Evolutionary conservation across 2,329 filamentous ascomycete genomes (phyloP), one percentile per base, ranked within the genome.

Genomic region (Colletotrichum costaricense): DNA sequence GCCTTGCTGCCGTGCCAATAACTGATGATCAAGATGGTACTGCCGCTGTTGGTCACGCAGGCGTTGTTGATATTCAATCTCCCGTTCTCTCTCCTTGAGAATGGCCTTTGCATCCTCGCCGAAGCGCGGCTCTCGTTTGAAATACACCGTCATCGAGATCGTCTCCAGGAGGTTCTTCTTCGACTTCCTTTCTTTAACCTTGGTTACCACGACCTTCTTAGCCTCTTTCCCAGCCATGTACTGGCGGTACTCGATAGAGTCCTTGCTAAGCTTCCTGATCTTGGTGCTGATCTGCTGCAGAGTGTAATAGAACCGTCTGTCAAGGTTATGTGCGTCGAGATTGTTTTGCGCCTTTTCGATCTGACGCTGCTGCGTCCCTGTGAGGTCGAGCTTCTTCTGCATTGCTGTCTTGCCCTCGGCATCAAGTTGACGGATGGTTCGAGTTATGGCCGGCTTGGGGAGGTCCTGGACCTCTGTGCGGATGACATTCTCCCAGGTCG

Each of bases 201-300:
- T 73, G 3, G 69, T 64, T 19, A 73, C 67, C 8, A 62, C 22
- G 5, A 75, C 56, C 19, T 60, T 70, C 26, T 59, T 72, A 33
- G 38, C 33, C 46, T 72, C 72, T 22, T 24, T 56, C 24, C 62
- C 69, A 24, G 57, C 70, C 54, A 59, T 67, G 22, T 72, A 67
- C 12, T 71, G 60, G 24, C 57, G 67, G 33, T 74, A 72, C 38
- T 60, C 59, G 3, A 60, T 14, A n/a, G 66, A 55, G 57, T 78
- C 76, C n/a, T 73, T 72, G 12, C 75, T 74, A 26, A 82, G 74
- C 49, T 77, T 76, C 65, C 78, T 81, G 4, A 82, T 76, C 67
- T 83, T 80, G 30, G 82, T 82, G 49, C 88, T 83, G 7, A 89
- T 77, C 76, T 89, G 87, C 16, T 79, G 84, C 5, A 89, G 78